Base-by-base conservation (phyloP, 371 early-diverging fungal genomes). In the Mortierella sp. region DNA sequence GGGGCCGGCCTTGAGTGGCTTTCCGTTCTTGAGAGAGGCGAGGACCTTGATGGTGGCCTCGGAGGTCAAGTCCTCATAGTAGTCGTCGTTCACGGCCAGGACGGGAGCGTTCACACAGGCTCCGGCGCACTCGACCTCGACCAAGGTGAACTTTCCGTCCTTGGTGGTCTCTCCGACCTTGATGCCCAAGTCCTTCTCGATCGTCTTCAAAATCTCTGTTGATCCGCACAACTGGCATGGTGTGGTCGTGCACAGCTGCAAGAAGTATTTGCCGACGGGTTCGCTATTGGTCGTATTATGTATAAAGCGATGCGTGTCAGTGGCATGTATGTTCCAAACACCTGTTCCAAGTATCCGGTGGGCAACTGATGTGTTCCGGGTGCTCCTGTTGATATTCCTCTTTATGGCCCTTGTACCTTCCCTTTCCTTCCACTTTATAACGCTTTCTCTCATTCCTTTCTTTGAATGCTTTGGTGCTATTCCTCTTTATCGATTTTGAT, bases 51-150 rank as follows among this genome's bases (percentile, higher is more conserved):
- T 91, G 41, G 97, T 97, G 11, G 96, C 90, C 82, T 97, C 97
- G 55, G 98, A 95, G 21, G 99, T 99, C 88, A 99, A 91, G 90
- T 99, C 99, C 94, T 99, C 97, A 88, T 96, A 98, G 90, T 98
- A 98, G 82, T 98, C 98, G 80, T 99, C 99, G 89, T 99, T 99
- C 79, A 99, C 94, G 68, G 99, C 98, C 89, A 99, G 89, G 16
- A 99, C 98, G 16, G 99, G 99, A 27, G 99, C 99, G 87, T 99
- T 99, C 72, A 98, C 96, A 89, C 99, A 99, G n/a, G 99, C 99
- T 80, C 99, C 99, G 63, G 99, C 99, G 86, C 99, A 99, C 90
- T 99, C 99, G 29, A 99, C 99, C 88, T 99, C 99, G 14, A 98
- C 98, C 75, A 99, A 90, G 51, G 99, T 99, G 86, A 99, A 99